Base-by-base conservation (phyloP, 306 rosid species). In the Vigna angularis region DNA sequence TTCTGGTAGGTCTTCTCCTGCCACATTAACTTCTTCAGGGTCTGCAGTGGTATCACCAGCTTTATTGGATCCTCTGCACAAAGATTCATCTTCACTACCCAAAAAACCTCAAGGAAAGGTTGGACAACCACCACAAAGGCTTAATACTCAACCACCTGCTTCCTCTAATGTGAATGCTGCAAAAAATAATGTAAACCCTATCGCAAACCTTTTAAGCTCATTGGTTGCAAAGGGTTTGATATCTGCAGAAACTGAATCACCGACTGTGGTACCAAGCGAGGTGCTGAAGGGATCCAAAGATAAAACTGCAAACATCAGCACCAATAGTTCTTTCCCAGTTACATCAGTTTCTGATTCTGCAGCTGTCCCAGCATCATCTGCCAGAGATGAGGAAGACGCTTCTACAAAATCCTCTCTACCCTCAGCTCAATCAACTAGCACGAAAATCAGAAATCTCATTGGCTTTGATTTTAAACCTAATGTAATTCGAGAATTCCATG, bases 161-260 rank as follows among this genome's bases (percentile, higher is more conserved):
- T 75, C 90, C 51, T 88, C 98, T 78, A 76, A 78, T 50, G 65
- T 58, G 24, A 86, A 83, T 80, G 91, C 70, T 45, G 70, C 58
- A 57, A 86, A 76, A 45, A 88, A 70, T 50, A 51, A 88, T 38
- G 18, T 42, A 53, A 81, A 83, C 88, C 96, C 97, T 57, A 82
- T 96, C 83, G 86, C 97, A 78, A 86, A 81, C 86, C 94, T 96
- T 83, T 75, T 96, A 80, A 96, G 88, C 83, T 90, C 98, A 13
- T 85, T 96, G 83, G 99, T 96, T 74, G 94, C 97, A 1, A 88
- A 91, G 87, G 99, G 99, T 74, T 88, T 96, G 84, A 93, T 96
- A 76, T 90, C 96, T 30, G 89, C 99, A 47, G 90, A 91, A 76
- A 69, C 84, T 3, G 97, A 89, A 77, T 65, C 87, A 16, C 68